Percentiles rank a stretch among this genome's conserved stretches.
Evolutionary conservation across 371 early-diverging fungal genomes (phyloP).

Genomic region (Entomophthora muscae): DNA sequence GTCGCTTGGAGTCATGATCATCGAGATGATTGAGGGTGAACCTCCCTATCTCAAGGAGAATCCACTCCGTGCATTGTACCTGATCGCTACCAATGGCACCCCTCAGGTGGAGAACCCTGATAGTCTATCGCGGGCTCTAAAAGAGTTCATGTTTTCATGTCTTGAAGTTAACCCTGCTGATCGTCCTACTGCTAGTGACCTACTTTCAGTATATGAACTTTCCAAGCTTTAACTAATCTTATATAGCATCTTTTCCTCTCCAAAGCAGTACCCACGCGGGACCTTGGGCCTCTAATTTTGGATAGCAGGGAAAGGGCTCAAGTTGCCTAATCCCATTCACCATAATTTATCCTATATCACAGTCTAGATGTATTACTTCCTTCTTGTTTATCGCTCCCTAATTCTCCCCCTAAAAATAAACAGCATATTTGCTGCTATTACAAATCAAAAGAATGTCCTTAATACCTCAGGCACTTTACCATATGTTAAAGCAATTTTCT

Average conservation of each 20-base stretch:
- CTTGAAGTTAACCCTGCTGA: slow-evolving; percentile 22
- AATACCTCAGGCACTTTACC: too few species aligned
- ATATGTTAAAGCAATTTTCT: too few species aligned
- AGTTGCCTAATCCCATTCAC: too few species aligned
- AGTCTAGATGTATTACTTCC: not conserved
- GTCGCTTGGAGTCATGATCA: slow-evolving; percentile 75
- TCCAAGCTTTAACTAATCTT: not conserved
- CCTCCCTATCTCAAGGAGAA: slow-evolving; percentile 8
- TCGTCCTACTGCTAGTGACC: slow-evolving; percentile 23
- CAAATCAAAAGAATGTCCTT: too few species aligned
- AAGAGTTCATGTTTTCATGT: slow-evolving; percentile 29
- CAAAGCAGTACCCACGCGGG: slow-evolving; percentile 13
- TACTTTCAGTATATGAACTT: slow-evolving; percentile 21
- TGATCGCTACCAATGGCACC: slow-evolving; percentile 39
- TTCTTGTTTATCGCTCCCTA: too few species aligned
- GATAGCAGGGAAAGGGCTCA: not conserved
- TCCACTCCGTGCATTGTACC: slow-evolving; percentile 23
- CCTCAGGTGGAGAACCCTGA: slow-evolving; percentile 31
- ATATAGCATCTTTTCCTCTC: slow-evolving; percentile 18
- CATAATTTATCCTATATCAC: too few species aligned
- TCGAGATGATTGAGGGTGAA: slow-evolving; percentile 14
- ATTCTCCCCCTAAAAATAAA: too few species aligned
- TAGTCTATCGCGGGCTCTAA: slow-evolving; percentile 26
- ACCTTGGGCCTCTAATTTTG: slow-evolving; percentile 1
- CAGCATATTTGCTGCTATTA: too few species aligned